Evolutionary conservation across 768 basidiomycete species (phyloP).

Genomic region (Glaciozyma martinii): DNA sequence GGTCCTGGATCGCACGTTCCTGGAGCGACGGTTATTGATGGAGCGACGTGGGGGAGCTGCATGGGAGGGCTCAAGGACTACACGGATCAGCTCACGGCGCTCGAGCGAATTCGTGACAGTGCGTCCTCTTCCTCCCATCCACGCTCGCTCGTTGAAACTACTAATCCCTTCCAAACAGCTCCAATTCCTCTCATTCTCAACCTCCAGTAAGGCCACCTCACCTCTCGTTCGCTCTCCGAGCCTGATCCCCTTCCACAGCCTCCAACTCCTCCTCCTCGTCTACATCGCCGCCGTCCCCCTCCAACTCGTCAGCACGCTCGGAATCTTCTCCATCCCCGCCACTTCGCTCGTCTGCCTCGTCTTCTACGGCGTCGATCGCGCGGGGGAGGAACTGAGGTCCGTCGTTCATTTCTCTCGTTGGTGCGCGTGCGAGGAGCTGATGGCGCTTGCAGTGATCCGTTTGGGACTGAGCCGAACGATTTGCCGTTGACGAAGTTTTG

Average conservation of each 20-base stretch:
- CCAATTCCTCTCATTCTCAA: conserved; percentile 30
- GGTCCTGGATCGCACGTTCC: neutral
- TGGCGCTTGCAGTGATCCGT: conserved; percentile 21
- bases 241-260: neutral
- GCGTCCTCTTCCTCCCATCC: neutral
- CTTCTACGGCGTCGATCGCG: conserved; percentile 22
- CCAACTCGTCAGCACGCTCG: conserved; percentile 19
- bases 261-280: conserved; percentile 28
- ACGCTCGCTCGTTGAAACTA: too few relatives aligned
- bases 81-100: conserved; percentile 21
- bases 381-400: conserved; percentile 22
- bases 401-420: conserved; percentile 18
- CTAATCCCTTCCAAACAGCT: neutral
- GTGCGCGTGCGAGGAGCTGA: conserved; percentile 13
- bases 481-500: conserved; percentile 25
- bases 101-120: conserved; percentile 30
- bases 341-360: conserved; percentile 16
- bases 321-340: conserved; percentile 15
- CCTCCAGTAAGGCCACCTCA: conserved; percentile 3
- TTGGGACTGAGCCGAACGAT: conserved; percentile 27
- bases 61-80: conserved; percentile 11
- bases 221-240: neutral
- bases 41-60: conserved; percentile 12
- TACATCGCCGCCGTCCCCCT: conserved; percentile 28
- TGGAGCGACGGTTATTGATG: conserved; percentile 11